A percentile compares a stretch with the other conserved stretches of the same genome.
phyloP scores from a whole-genome alignment of 2,329 filamentous ascomycete genomes.

The Alternaria arborescens region DNA sequence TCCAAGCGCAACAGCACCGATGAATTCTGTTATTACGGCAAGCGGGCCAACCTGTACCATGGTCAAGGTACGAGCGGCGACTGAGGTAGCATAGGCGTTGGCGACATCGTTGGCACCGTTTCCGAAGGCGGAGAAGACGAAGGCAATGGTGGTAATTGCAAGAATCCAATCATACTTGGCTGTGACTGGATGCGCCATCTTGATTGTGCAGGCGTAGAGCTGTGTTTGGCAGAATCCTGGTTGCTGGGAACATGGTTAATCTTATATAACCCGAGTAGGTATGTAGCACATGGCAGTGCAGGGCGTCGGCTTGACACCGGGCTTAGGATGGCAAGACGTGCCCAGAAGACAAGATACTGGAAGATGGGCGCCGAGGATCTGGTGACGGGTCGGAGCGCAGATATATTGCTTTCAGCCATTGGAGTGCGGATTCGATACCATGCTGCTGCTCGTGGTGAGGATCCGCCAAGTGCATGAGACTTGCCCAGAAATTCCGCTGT shows the following conservation, averaged over 20 bases:
- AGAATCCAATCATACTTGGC: conserved; percentile 54
- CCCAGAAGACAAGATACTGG: conserved; percentile 2
- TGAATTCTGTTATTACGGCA: conserved; percentile 60
- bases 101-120: conserved; percentile 63
- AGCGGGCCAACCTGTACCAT: conserved; percentile 63
- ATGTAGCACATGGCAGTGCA: background rate
- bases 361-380: conserved; percentile 1
- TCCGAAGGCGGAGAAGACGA: conserved; percentile 47
- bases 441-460: conserved; percentile 1
- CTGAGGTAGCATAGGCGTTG: conserved; percentile 61
- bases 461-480: conserved; percentile 12
- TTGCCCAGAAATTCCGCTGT: conserved; percentile 15
- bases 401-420: conserved; percentile 1
- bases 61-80: conserved; percentile 61
- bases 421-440: background rate
- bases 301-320: background rate
- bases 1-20: conserved; percentile 63
- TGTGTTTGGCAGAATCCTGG: background rate
- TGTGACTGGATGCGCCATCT: conserved; percentile 32
- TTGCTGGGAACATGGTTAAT: background rate
- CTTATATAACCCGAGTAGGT: conserved; percentile 6
- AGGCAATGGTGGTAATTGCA: conserved; percentile 51
- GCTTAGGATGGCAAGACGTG: conserved; percentile 2
- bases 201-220: conserved; percentile 2
- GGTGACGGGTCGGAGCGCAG: background rate